Evolutionary conservation across 768 basidiomycete species (phyloP), one percentile per base, ranked within the genome.

Genomic region (Kwoniella dejecticola): DNA sequence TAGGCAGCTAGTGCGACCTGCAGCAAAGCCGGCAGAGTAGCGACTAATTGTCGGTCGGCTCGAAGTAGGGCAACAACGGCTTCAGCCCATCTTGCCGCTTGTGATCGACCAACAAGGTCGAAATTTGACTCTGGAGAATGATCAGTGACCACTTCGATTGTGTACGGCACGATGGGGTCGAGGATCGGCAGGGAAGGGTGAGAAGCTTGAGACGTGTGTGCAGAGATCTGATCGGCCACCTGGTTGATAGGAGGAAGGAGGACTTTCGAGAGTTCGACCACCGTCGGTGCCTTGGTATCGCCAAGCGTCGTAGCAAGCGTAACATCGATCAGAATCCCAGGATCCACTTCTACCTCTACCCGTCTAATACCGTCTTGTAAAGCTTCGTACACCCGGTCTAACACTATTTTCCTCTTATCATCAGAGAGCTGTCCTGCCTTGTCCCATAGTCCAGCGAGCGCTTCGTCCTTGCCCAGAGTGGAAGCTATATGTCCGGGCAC

Each of bases 1-100:
- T 82, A 81, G 23, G 91, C 81, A 0, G 84, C 82, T 8, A 89
- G 77, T 55, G 91, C 80, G 72, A 91, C 89, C 8, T 85, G 84
- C 4, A 97, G 74, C 0, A 84, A 83, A 87, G 88, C 89, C 0
- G 85, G 67, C 52, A 88, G 83, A 15, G 80, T 79, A 50, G 82
- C 84, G 3, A 87, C 85, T 1, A 83, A 64, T n/a, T 83, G 80
- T 36, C 90, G 85, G 66, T 90, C 85, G 5, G 83, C 80, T 4
- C 80, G 67, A 58, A 90, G 80, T 26, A 85, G 74, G 0, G 83
- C 80, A 2, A 90, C 76, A 4, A 90, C 76, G 0, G 85, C 86
- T 33, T 78, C 76, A 12, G 86, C 82, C 4, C 82, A 80, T 17
- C 92, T 85, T 1, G 87, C 85, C 71, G 91, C 91, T 2, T 81